Base-by-base conservation (phyloP, 2,329 filamentous ascomycete genomes). In the Shiraia sp. region DNA sequence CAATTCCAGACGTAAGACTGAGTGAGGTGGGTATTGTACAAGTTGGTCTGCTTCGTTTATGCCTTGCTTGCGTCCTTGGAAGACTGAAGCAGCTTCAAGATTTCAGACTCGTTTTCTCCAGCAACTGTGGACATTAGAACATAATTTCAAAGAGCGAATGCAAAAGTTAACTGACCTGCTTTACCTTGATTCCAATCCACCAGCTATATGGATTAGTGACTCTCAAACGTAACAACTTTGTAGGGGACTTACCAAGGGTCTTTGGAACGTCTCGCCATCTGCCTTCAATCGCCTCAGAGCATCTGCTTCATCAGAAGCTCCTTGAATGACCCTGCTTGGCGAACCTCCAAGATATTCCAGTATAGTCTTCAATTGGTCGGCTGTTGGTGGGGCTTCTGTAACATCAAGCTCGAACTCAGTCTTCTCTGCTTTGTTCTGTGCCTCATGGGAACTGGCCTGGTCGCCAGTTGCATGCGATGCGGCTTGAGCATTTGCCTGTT, bases 171-270 rank as follows among this genome's bases (percentile, higher is more conserved):
- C 72, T 40, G 69, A 73, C 87, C 76, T 32, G 85, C 92, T 68
- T 83, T 87, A 52, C 91, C 93, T 68, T 92, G 91, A 66, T 87
- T 89, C 93, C 93, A 97, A 68, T 97, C 92, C 37, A 97, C 92
- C 44, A 86, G 51, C 59, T 38, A 10, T 22, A 27, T 36, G 3
- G 29, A 33, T 36, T 19, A 32, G 26, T 23, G 6, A 24, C 15
- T 29, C 23, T 29, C 15, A 17, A 16, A 17, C 10, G 8, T 3
- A 15, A 10, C 12, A 17, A 16, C 16, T 6, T 10, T 14, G 14
- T 19, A 5, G 10, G 4, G 22, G 4, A 50, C 86, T 61, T 75
- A 93, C 88, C 67, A 96, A 73, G 17, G 92, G 92, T 54, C 85
- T 75, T 59, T 86, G 75, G 69, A 97, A 91, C 59, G 70, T 81